phyloP scores from a whole-genome alignment of 495 filamentous ascomycete species.

The Talaromyces trachyspermus region DNA sequence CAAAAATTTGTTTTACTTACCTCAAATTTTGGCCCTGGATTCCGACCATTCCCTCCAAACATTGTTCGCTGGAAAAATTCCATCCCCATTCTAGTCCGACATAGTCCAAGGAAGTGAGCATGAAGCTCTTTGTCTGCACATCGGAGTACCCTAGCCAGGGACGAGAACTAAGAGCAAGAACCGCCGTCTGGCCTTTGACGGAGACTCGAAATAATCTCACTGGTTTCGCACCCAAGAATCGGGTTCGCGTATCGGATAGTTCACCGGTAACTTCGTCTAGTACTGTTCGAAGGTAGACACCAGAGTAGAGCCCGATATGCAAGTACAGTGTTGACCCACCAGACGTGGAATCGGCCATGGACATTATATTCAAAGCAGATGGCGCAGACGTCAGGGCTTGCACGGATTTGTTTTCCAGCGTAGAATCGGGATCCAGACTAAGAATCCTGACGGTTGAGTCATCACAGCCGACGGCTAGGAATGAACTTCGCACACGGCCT shows the following conservation, averaged over 20 bases:
- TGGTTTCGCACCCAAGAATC: conserved; percentile 84
- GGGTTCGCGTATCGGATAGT: conserved; percentile 85
- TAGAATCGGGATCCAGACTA: conserved; percentile 81
- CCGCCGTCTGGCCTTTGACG: conserved; percentile 76
- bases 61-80: conserved; percentile 93
- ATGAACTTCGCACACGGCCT: conserved; percentile 76
- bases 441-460: conserved; percentile 92
- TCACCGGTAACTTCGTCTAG: conserved; percentile 93
- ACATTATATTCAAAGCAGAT: conserved; percentile 83
- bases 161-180: conserved; percentile 81
- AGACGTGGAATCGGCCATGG: conserved; percentile 82
- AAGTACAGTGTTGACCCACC: conserved; percentile 77
- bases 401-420: conserved; percentile 84
- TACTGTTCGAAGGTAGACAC: conserved; percentile 89
- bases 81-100: conserved; percentile 85
- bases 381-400: conserved; percentile 88
- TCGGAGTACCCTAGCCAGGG: conserved; percentile 92
- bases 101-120: conserved; percentile 86
- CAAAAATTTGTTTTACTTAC: conserved; percentile 45
- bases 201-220: conserved; percentile 81
- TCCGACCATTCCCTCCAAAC: conserved; percentile 89
- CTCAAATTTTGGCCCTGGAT: conserved; percentile 84
- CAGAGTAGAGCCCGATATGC: conserved; percentile 91
- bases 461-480: conserved; percentile 92
- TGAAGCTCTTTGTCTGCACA: conserved; percentile 72